Conservation (phyloP, 352 stramenopile species). For the Phytophthora hibernalis region DNA sequence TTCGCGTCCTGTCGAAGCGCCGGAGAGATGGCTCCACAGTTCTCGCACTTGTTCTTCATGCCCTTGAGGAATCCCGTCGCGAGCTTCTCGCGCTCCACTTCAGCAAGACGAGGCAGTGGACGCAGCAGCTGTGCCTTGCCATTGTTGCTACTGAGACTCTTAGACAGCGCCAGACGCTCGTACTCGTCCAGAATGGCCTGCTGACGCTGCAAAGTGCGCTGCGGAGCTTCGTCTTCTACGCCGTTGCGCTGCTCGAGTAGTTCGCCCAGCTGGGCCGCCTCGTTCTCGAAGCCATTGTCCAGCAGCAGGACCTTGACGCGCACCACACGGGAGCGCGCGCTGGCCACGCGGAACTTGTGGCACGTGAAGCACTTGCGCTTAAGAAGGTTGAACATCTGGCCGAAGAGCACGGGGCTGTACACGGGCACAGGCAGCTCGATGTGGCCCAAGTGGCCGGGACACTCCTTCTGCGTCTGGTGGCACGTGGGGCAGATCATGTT, state of each 20-base stretch:
- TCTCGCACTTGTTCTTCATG: conserved; percentile 96
- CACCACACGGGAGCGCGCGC: conserved; percentile 79
- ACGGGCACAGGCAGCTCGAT: conserved; percentile 98
- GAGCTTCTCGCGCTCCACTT: conserved; percentile 85
- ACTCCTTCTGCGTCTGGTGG: conserved; percentile 95
- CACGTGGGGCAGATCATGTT: conserved; percentile 96
- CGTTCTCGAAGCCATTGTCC: conserved; percentile 87
- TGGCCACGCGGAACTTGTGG: conserved; percentile 95
- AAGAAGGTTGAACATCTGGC: conserved; percentile 95
- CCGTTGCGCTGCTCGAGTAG: conserved; percentile 89
- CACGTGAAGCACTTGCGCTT: conserved; percentile 99
- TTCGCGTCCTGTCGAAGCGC: conserved; percentile 97
- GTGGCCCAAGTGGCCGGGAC: conserved; percentile 98
- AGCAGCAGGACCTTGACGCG: conserved; percentile 93
- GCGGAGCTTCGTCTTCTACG: conserved; percentile 80
- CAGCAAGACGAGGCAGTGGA: conserved; percentile 65
- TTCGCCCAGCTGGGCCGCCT: conserved; percentile 79
- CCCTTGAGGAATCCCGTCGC: conserved; percentile 91
- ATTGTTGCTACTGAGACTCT: conserved; percentile 33
- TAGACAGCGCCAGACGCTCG: conserved; percentile 84
- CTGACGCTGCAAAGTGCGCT: conserved; percentile 79
- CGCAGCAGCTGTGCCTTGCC: conserved; percentile 41
- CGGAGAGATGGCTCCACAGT: conserved; percentile 96
- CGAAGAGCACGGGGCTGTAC: conserved; percentile 98
- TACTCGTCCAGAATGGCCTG: conserved; percentile 91